A percentile compares a stretch with the other conserved stretches of the same genome.
Conservation (phyloP, 331 rosid species). For the Arachis monticola region DNA sequence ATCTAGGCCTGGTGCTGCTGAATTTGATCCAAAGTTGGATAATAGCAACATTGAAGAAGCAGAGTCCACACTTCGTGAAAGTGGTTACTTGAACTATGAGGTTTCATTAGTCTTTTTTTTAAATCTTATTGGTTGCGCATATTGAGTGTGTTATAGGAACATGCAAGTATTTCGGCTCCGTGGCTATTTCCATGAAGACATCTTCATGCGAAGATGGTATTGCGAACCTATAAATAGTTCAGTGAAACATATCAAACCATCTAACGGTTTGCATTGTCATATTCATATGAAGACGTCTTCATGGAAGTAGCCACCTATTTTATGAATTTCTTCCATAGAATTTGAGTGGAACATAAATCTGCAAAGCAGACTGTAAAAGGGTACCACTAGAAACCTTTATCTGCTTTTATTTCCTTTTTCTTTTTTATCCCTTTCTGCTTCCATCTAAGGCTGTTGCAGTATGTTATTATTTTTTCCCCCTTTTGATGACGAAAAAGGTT, state of each 20-base stretch:
- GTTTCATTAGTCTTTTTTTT: conserved; percentile 39
- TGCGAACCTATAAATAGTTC: too few species aligned
- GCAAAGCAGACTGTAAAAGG: background rate
- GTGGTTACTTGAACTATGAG: conserved; percentile 97
- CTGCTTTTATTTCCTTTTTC: background rate
- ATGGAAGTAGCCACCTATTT: background rate
- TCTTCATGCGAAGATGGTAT: too few species aligned
- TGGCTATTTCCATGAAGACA: too few species aligned
- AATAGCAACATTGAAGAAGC: conserved; percentile 94
- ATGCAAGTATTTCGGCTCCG: too few species aligned
- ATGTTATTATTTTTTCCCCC: background rate
- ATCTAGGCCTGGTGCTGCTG: conserved; percentile 77
- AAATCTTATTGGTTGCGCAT: background rate
- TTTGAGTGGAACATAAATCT: background rate
- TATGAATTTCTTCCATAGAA: conserved; percentile 12
- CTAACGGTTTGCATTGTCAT: too few species aligned
- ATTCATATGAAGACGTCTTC: too few species aligned
- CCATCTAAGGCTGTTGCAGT: conserved; percentile 11
- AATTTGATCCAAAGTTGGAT: conserved; percentile 65
- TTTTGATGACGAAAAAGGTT: background rate
- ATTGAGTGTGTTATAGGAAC: background rate
- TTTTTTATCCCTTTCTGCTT: background rate
- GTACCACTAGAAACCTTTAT: background rate
- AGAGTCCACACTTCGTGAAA: conserved; percentile 87
- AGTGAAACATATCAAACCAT: too few species aligned